Conservation (phyloP, 768 basidiomycete species). For the Lactifluus subvellereus region DNA sequence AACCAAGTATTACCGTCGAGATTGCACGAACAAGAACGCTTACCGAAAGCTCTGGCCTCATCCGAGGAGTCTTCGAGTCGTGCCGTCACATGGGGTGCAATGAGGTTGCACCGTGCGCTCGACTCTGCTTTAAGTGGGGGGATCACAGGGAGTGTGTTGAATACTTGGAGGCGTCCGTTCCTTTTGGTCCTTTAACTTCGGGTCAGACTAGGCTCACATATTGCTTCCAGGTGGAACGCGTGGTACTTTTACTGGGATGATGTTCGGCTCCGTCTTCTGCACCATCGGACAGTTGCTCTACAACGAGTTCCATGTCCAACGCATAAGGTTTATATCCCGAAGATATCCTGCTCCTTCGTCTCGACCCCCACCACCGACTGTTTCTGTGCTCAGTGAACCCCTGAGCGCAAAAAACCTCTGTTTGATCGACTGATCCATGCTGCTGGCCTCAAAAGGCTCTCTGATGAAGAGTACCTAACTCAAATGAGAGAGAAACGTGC, state of each 20-base stretch:
- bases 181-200: neutral
- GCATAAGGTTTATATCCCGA: conserved; percentile 52
- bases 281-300: conserved; percentile 58
- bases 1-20: conserved; percentile 39
- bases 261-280: conserved; percentile 55
- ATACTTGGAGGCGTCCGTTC: conserved; percentile 55
- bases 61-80: conserved; percentile 17
- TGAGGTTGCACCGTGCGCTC: conserved; percentile 54
- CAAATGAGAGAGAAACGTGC: conserved; percentile 55
- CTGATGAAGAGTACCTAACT: conserved; percentile 68
- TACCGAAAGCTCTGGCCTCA: conserved; percentile 28
- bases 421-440: conserved; percentile 38
- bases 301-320: conserved; percentile 60
- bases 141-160: conserved; percentile 54
- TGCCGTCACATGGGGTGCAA: conserved; percentile 41
- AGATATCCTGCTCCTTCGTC: conserved; percentile 20
- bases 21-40: conserved; percentile 43
- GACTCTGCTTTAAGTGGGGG: conserved; percentile 74
- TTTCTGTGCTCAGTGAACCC: neutral
- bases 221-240: conserved; percentile 50
- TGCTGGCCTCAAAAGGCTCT: conserved; percentile 50
- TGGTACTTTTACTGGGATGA: conserved; percentile 52
- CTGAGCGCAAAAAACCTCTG: conserved; percentile 26
- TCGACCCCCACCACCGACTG: neutral
- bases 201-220: conserved; percentile 7